Evolutionary conservation across 176 grass and related monocot genomes (phyloP), one percentile per base, ranked within the genome.

Genomic region (Aegilops tauschii): DNA sequence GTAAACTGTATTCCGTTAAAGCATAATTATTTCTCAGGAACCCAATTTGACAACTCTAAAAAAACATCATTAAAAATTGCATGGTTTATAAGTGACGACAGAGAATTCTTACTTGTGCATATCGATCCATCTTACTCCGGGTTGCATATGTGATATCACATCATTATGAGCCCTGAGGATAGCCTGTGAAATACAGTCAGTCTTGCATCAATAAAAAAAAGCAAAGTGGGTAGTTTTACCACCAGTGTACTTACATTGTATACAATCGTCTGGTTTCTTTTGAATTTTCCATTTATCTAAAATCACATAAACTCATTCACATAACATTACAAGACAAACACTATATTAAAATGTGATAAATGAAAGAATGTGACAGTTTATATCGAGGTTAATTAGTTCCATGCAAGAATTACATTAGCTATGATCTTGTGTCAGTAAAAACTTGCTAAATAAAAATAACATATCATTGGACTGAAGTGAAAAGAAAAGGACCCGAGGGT

Each of bases 271-370:
- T 98, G 96, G 61, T 80, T 88, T 56, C 27, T 82, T n/a, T 61
- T 95, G 85, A 98, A 98, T 88, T 95, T 95, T 12, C 96, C 96
- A 73, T 94, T 98, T 66, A 98, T 87, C 96, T 98, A 74, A 69
- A 84, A 85, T 84, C 5, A 87, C 65, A 80, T 59, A 54, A 80
- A 39, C 4, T 30, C 13, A 54, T 64, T 82, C 59, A 88, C 9
- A 86, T 78, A 32, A 36, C 13, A 89, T 61, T 61, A 66, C 9
- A n/a, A 66, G 37, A 84, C 1, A 83, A 36, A 83, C 2, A 35
- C 35, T 63, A 14, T 66, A 79, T 23, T 34, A 82, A 72, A 35
- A 63, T 62, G 36, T 61, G 10, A 80, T 54, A 36, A 74, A 68
- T 12, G 70, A 50, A 87, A 87, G 56, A 64, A 69, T 75, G 45